Conservation (phyloP, 352 stramenopile species). For the Pythium folliculosum region DNA sequence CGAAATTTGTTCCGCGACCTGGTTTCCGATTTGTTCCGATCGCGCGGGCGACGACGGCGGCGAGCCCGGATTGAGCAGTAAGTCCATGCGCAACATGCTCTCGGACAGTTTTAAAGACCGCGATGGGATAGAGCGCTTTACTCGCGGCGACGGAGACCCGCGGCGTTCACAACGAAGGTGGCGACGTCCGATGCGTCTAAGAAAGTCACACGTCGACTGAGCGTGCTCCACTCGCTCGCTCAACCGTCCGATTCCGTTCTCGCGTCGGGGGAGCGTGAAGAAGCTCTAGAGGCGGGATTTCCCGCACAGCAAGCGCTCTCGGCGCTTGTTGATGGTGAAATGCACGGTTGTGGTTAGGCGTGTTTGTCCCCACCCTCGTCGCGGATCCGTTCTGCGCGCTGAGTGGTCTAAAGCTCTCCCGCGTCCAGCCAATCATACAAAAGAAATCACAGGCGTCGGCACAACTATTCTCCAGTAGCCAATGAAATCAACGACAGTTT, state of each 20-base stretch:
- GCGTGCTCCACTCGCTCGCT: background rate
- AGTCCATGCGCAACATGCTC: slow-evolving; percentile 26
- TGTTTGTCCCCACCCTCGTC: background rate
- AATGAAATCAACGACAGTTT: background rate
- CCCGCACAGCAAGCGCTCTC: background rate
- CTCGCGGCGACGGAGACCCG: too few relatives aligned
- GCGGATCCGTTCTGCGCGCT: slow-evolving; percentile 18
- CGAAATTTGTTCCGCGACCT: background rate
- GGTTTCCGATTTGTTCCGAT: background rate
- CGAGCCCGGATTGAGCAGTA: slow-evolving; percentile 26
- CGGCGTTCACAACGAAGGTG: background rate
- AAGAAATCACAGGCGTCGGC: slow-evolving; percentile 10
- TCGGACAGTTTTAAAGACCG: too few relatives aligned
- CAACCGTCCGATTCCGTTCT: slow-evolving; percentile 24
- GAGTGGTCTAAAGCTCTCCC: slow-evolving; percentile 15
- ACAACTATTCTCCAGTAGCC: background rate
- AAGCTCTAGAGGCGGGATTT: slow-evolving; percentile 17
- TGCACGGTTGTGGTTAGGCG: slow-evolving; percentile 10
- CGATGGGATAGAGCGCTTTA: too few relatives aligned
- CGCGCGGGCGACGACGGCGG: slow-evolving; percentile 20
- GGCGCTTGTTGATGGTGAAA: background rate
- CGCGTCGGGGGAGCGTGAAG: background rate
- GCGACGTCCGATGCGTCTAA: background rate
- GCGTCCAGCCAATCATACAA: background rate
- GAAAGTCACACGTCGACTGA: too few relatives aligned